These are phyloP conservation scores for Calocera cornea DNA, from an alignment of 768 basidiomycete genomes.

Conservation along the genomic window DNA sequence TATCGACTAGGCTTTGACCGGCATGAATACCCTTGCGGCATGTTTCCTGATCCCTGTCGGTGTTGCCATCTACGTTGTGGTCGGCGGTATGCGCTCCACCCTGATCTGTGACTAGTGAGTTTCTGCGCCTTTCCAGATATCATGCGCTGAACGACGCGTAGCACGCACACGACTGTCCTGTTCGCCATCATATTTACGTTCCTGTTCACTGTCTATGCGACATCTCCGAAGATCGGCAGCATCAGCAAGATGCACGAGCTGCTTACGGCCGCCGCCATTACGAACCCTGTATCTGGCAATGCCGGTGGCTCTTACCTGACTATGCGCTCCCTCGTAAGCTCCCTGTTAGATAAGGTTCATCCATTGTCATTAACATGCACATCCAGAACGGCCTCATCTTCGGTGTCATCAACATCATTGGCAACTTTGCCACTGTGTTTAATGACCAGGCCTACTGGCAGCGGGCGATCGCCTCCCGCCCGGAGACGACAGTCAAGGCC, in stretches of 20 bases:
- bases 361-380: not conserved
- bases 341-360: not conserved
- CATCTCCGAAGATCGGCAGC: slow-evolving; percentile 66
- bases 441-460: slow-evolving; percentile 80
- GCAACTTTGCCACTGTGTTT: slow-evolving; percentile 59
- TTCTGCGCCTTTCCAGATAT: not conserved
- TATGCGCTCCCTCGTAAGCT: slow-evolving; percentile 31
- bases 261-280: slow-evolving; percentile 38
- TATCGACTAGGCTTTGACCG: slow-evolving; percentile 41
- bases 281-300: slow-evolving; percentile 61
- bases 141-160: slow-evolving; percentile 20
- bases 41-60: slow-evolving; percentile 84
- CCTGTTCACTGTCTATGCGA: slow-evolving; percentile 69
- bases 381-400: slow-evolving; percentile 60
- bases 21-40: slow-evolving; percentile 80
- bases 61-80: slow-evolving; percentile 77
- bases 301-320: slow-evolving; percentile 71
- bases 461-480: slow-evolving; percentile 75
- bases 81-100: slow-evolving; percentile 77
- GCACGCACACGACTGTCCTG: slow-evolving; percentile 75
- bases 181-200: slow-evolving; percentile 37
- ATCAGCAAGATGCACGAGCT: slow-evolving; percentile 66
- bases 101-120: slow-evolving; percentile 74
- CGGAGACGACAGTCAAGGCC: slow-evolving; percentile 76
- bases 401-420: slow-evolving; percentile 74